Base-by-base conservation (phyloP, 2,329 filamentous ascomycete species). In the Aspergillus bombycis region DNA sequence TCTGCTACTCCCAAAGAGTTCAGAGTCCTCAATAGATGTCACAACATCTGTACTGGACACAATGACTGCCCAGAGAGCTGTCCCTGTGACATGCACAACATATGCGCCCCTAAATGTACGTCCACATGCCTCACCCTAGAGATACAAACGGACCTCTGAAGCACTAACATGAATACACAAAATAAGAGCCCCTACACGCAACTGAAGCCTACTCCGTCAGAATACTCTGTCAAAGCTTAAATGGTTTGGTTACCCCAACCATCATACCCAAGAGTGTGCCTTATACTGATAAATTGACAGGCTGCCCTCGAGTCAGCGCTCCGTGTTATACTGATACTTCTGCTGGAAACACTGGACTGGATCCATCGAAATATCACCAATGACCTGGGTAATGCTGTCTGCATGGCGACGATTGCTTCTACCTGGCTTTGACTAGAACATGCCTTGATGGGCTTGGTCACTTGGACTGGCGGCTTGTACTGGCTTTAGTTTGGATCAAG, bases 51-150 rank as follows among this genome's bases (percentile, higher is more conserved):
- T 36, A 48, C 53, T 14, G 56, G 56, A 32, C 9, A 48, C 14
- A 45, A 43, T 30, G 53, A 56, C 38, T 67, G 64, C 54, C n/a
- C 38, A 19, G 57, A 52, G 7, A 41, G 58, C 14, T 67, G 65
- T 36, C 8, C 23, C 2, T 55, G 52, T 55, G 52, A 55, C 32
- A 53, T 43, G 9, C 64, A 64, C 45, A 28, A 45, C 21, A 62
- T 60, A 30, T 46, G 50, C 28, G 14, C 23, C 8, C 62, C 60
- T 52, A 60, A 46, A 43, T 21, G 60, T 62, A 36, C n/a, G 28
- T 50, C 23, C 41, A 10, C 14, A 21, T 12, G 38, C 16, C 11
- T 16, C 12, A 16, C 45, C 11, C 19, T 28, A 6, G 12, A 19
- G n/a, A 52, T 52, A 2, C 16, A 52, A 32, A 9, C 26, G 23